Conservation (phyloP, 106 monocot genomes). For the Platanthera guangdongensis region DNA sequence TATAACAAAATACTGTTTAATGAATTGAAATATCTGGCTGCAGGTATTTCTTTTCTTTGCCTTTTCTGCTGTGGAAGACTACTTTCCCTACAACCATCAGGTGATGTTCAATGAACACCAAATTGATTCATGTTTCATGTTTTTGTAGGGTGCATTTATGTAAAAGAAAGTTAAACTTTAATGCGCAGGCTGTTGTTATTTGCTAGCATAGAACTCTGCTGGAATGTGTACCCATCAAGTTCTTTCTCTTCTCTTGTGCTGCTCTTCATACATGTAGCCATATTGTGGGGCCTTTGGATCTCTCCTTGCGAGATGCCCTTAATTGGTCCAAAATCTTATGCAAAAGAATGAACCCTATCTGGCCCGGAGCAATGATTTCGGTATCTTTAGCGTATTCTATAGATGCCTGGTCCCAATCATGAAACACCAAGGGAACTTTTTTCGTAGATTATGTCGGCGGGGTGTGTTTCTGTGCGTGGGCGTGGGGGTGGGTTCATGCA, state of each 20-base stretch:
- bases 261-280: constrained; percentile 44
- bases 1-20: neutral
- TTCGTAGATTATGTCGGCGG: too few species aligned
- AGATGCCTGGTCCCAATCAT: too few species aligned
- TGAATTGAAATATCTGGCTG: neutral
- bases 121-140: neutral
- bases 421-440: too few species aligned
- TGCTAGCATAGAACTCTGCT: constrained; percentile 73
- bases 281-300: constrained; percentile 76
- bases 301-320: constrained; percentile 46
- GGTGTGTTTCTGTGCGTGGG: too few species aligned
- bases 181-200: constrained; percentile 61
- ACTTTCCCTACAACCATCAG: constrained; percentile 60
- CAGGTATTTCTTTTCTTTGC: constrained; percentile 98
- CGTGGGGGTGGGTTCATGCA: too few species aligned
- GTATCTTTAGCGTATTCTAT: too few species aligned
- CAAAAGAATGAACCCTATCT: neutral
- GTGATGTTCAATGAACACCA: constrained; percentile 14
- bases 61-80: constrained; percentile 92
- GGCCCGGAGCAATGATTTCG: too few species aligned
- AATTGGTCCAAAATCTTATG: neutral
- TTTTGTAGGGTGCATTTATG: neutral
- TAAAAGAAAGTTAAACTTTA: neutral
- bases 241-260: constrained; percentile 67
- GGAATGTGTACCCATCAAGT: constrained; percentile 89